Percentiles rank a stretch among this genome's conserved stretches.
Conservation (phyloP, 1,139 yeast species). For the Pichia sp. region DNA sequence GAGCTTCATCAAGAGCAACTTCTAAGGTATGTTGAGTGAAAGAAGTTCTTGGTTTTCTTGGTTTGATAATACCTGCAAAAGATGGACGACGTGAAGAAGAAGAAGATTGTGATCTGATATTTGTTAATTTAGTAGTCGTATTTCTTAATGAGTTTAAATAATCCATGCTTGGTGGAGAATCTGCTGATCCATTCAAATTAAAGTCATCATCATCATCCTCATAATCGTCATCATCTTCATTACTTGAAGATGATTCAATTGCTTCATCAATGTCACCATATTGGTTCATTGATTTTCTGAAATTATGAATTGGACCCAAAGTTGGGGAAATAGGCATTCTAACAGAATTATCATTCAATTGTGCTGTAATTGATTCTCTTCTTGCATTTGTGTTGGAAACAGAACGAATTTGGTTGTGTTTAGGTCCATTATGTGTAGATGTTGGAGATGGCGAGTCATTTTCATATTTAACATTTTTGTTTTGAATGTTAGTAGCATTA, state of each 20-base stretch:
- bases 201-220: constrained; percentile 22
- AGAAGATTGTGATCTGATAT: constrained; percentile 21
- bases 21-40: constrained; percentile 29
- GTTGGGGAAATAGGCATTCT: constrained; percentile 38
- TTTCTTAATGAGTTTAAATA: constrained; percentile 2
- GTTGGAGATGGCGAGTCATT: neutral
- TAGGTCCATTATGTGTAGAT: neutral
- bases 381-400: constrained; percentile 30
- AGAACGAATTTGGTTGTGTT: constrained; percentile 22
- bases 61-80: constrained; percentile 29
- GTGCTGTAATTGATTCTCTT: constrained; percentile 52
- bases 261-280: constrained; percentile 29
- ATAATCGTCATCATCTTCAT: constrained; percentile 27
- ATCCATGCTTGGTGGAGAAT: neutral
- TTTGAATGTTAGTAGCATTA: neutral
- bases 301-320: constrained; percentile 23
- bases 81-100: constrained; percentile 27
- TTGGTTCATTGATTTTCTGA: constrained; percentile 24
- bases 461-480: neutral
- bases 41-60: constrained; percentile 29
- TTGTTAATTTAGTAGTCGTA: constrained; percentile 7
- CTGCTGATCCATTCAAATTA: neutral
- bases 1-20: constrained; percentile 28
- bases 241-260: constrained; percentile 33
- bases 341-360: constrained; percentile 40